Conservation (phyloP, 1,284 basidiomycete species). For the Mycena sp. region DNA sequence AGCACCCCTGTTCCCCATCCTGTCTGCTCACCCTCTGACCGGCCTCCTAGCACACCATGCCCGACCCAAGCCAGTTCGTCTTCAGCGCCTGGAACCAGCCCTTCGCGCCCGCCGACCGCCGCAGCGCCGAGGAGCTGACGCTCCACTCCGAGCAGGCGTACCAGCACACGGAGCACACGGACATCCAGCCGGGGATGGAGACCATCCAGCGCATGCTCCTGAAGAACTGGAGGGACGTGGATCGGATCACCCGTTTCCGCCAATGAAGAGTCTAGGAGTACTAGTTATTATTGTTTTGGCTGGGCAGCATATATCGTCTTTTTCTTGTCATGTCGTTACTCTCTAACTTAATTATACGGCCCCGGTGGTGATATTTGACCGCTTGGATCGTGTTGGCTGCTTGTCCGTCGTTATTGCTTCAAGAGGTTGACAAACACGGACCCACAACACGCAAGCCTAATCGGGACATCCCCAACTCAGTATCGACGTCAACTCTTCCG, state of each 20-base stretch:
- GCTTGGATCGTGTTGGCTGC: background rate
- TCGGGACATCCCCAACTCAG: conserved; percentile 11
- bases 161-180: conserved; percentile 43
- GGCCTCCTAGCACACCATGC: conserved; percentile 55
- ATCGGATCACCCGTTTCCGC: conserved; percentile 44
- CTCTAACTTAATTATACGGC: conserved; percentile 5
- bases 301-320: background rate
- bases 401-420: too few relatives aligned
- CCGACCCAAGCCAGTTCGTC: conserved; percentile 59
- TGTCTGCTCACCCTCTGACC: background rate
- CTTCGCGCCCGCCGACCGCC: conserved; percentile 70
- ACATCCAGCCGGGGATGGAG: conserved; percentile 51
- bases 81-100: conserved; percentile 69
- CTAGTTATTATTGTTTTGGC: background rate
- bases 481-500: background rate
- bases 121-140: conserved; percentile 64
- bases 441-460: conserved; percentile 14
- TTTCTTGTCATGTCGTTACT: background rate
- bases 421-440: conserved; percentile 1
- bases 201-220: conserved; percentile 62
- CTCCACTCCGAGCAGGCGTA: conserved; percentile 10
- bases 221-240: conserved; percentile 64
- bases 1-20: conserved; percentile 36
- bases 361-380: background rate
- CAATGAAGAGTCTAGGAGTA: background rate